Conservation (phyloP, 2,329 filamentous ascomycete species). For the Xenosphaeropsis pyriputrescens region DNA sequence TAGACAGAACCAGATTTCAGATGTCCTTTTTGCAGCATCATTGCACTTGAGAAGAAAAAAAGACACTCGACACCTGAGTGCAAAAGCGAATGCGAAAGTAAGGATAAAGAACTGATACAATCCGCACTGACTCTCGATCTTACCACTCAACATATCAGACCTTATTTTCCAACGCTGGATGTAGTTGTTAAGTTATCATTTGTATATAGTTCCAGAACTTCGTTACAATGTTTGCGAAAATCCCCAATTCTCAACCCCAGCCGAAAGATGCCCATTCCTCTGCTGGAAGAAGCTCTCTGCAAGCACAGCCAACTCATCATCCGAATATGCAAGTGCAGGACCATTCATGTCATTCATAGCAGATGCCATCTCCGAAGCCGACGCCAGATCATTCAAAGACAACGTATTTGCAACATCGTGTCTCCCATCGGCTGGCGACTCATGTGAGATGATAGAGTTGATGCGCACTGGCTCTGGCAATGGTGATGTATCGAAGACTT, state of each 20-base stretch:
- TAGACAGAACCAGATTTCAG: too few relatives aligned
- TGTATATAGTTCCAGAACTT: too few relatives aligned
- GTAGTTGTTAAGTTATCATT: too few relatives aligned
- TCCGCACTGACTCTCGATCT: too few relatives aligned
- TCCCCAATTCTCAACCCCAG: not conserved
- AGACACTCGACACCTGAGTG: too few relatives aligned
- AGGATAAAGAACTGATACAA: too few relatives aligned
- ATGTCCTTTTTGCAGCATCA: too few relatives aligned
- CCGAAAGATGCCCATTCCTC: slow-evolving; percentile 7
- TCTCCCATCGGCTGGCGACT: slow-evolving; percentile 4
- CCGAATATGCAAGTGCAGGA: slow-evolving; percentile 11
- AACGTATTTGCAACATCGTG: slow-evolving; percentile 7
- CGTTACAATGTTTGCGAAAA: too few relatives aligned
- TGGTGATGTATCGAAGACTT: slow-evolving; percentile 26
- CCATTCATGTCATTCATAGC: slow-evolving; percentile 2
- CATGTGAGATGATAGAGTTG: slow-evolving; percentile 6
- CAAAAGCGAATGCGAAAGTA: too few relatives aligned
- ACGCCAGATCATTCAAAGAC: slow-evolving; percentile 10
- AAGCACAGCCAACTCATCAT: slow-evolving; percentile 28
- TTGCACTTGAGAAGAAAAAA: too few relatives aligned
- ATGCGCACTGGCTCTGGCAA: slow-evolving; percentile 26
- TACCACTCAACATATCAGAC: too few relatives aligned
- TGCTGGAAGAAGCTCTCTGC: slow-evolving; percentile 31
- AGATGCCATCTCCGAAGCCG: slow-evolving; percentile 7
- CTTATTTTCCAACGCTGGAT: too few relatives aligned